Base-by-base conservation (phyloP, 1,284 basidiomycete genomes). In the Neolentinus lepideus region DNA sequence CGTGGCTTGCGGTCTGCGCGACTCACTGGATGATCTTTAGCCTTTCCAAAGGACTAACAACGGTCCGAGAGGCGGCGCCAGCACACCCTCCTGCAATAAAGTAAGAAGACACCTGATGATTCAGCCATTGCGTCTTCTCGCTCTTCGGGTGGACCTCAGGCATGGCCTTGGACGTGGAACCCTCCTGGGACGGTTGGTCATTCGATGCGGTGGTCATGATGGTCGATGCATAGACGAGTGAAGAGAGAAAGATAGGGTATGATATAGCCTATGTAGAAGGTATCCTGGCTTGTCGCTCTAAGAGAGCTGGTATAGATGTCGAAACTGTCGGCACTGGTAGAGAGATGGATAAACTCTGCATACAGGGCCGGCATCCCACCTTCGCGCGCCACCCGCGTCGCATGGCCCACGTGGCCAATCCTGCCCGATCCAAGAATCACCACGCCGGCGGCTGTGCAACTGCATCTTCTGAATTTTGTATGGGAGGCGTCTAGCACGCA, bases 11-110 rank as follows among this genome's bases (percentile, higher is more conserved):
- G 26, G 14, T 31, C 19, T n/a, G 2, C 38, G 12, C 58, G 46
- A 73, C 88, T 66, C 64, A 94, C 93, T 96, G 88, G 61, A 98
- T 97, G 66, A 98, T 98, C 73, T 98, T 98, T 53, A 98, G 75
- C 55, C 94, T 75, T 66, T 98, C 95, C 16, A 98, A 71, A 14
- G 95, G 94, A 60, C 85, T 90, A 52, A 98, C 94, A 27, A 97
- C 90, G 2, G 95, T 97, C 57, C 94, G 78, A 59, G 90, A 93
- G 9, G 91, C 83, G 57, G 90, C 89, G 51, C 89, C 89, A 29
- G 89, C 89, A 63, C 85, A 74, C 55, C 92, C 92, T 53, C 92
- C 92, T 26, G 92, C 92, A 72, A 83, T 70, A 65, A 79, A 84
- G 61, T 81, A 79, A 48, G 83, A 83, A n/a, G 78, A 72, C 35